Base-by-base conservation (phyloP, 208 protist species). In the Leishmania major region DNA sequence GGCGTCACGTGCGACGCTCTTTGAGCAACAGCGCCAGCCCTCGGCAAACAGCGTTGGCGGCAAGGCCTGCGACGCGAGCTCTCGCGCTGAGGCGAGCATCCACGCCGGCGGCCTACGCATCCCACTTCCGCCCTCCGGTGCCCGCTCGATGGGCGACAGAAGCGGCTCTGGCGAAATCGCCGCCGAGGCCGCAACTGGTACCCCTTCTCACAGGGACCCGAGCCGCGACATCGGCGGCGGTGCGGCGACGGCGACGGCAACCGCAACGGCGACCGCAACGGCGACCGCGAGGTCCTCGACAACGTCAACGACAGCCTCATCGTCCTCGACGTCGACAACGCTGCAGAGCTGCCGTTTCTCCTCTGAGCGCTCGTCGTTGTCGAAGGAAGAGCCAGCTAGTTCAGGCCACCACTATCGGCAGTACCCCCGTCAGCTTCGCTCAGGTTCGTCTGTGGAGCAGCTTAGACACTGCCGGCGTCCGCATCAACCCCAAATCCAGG, bases 11-110 rank as follows among this genome's bases (percentile, higher is more conserved):
- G 74, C 47, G 35, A 77, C 74, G 19, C 25, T 77, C 35, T 77
- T 77, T 45, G 53, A 64, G 47, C 51, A 77, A 45, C 74, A 77
- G 40, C 74, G 74, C 22, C 74, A 77, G 55, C 74, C 74, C 74
- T 66, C 51, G 35, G 74, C 22, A 3, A 45, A 35, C 25, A 55
- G 15, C 55, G 74, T n/a, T 31, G 53, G 47, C 40, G 31, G 55
- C 53, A 25, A 19, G 55, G 55, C 35, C 37, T 31, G 17, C 57
- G 10, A 22, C 55, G 72, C 5, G 28, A 45, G 28, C 49, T 1
- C 72, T 47, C n/a, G 51, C 15, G 49, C 28, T 13, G 49, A 76
- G 25, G 5, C 17, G 51, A 60, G 17, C n/a, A 60, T 45, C 31
- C 72, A 25, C 35, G 1, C 74, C 6, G 35, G 25, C 40, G 55